phyloP scores from a whole-genome alignment of 805 yeast genomes.

The Alloascoidea hylecoeti region DNA sequence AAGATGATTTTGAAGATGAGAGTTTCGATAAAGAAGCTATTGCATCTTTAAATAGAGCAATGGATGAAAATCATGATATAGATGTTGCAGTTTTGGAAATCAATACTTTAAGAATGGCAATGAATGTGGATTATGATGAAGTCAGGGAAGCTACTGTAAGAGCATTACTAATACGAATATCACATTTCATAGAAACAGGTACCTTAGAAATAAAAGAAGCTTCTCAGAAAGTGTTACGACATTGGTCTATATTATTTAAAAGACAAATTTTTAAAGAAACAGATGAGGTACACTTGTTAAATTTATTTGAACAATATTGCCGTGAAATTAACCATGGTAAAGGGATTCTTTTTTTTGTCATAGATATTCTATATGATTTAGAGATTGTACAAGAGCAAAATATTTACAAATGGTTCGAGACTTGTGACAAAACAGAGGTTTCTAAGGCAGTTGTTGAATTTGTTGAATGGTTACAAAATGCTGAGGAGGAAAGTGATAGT shows the following conservation, averaged over 20 bases:
- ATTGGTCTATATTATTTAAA: constrained; percentile 72
- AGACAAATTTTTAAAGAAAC: constrained; percentile 75
- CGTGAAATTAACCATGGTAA: constrained; percentile 25
- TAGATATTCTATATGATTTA: constrained; percentile 57
- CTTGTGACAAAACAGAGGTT: constrained; percentile 26
- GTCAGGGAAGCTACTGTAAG: constrained; percentile 70
- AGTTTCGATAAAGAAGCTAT: constrained; percentile 83
- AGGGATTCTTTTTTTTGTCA: constrained; percentile 31
- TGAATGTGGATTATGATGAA: constrained; percentile 91
- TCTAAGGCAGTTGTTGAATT: constrained; percentile 52
- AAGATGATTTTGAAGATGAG: constrained; percentile 39
- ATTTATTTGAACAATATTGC: constrained; percentile 28
- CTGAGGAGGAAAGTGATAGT: constrained; percentile 51
- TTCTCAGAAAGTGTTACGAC: constrained; percentile 53
- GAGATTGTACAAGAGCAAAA: constrained; percentile 77
- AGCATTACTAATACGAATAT: constrained; percentile 57
- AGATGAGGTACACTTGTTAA: constrained; percentile 65
- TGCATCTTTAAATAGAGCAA: constrained; percentile 84
- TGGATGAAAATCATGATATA: constrained; percentile 82
- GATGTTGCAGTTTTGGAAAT: constrained; percentile 89
- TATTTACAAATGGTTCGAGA: constrained; percentile 75
- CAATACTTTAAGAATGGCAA: constrained; percentile 92
- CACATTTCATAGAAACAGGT: constrained; percentile 63
- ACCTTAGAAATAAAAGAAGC: constrained; percentile 72
- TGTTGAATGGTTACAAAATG: constrained; percentile 79